These are phyloP conservation scores for Plasmodium coatneyi DNA, from an alignment of 169 alveolate genomes.

Conservation along the genomic window DNA sequence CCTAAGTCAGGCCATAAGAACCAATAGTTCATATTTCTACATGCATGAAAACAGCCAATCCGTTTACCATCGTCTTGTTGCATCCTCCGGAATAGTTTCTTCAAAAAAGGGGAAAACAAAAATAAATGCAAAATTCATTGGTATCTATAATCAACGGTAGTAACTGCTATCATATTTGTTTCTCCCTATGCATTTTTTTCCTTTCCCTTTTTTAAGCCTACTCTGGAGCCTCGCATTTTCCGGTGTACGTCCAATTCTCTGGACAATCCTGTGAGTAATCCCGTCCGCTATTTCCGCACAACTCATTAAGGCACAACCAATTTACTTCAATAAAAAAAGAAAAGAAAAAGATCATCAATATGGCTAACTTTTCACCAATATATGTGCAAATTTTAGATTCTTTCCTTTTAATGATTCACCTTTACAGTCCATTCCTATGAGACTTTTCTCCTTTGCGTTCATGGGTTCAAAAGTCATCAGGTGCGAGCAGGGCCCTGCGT, in stretches of 20 bases:
- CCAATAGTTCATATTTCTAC: background rate
- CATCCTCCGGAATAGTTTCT: slow-evolving; percentile 67
- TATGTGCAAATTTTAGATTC: background rate
- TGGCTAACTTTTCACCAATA: background rate
- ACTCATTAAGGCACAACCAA: slow-evolving; percentile 57
- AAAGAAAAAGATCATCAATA: background rate
- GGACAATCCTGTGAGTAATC: slow-evolving; percentile 59
- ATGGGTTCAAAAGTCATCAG: slow-evolving; percentile 60
- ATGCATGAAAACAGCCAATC: background rate
- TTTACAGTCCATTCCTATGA: slow-evolving; percentile 42
- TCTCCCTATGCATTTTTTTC: background rate
- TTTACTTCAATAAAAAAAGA: slow-evolving; percentile 7
- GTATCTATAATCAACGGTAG: background rate
- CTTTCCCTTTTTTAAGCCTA: background rate
- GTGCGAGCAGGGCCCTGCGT: slow-evolving; percentile 65
- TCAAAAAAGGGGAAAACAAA: slow-evolving; percentile 21
- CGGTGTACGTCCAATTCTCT: slow-evolving; percentile 56
- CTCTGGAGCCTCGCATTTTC: slow-evolving; percentile 74
- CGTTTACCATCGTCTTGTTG: slow-evolving; percentile 39
- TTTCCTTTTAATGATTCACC: background rate
- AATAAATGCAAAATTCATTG: background rate
- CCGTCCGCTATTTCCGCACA: slow-evolving; percentile 53
- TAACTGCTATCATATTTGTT: background rate
- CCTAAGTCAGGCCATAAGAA: background rate
- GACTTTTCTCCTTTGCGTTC: slow-evolving; percentile 62